Conservation (phyloP, 768 basidiomycete genomes). For the Phaeotremella skinneri region DNA sequence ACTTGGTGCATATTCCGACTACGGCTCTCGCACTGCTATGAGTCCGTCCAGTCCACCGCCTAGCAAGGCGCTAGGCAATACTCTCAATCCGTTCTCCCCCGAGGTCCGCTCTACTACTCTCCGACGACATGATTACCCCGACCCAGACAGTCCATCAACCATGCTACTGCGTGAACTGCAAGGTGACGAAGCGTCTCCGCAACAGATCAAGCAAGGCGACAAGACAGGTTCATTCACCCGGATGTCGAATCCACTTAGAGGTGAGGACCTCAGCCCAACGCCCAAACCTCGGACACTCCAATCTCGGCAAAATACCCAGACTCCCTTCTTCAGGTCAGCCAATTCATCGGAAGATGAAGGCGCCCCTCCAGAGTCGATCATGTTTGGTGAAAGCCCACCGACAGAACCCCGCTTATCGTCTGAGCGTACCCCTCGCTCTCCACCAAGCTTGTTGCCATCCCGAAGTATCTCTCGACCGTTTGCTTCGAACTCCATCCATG, state of each 20-base stretch:
- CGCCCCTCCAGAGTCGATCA: slow-evolving; percentile 25
- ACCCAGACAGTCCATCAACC: slow-evolving; percentile 42
- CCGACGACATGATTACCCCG: slow-evolving; percentile 6
- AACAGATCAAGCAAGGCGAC: neutral
- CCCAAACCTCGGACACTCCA: neutral
- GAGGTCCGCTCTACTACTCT: slow-evolving; percentile 25
- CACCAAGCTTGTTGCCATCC: neutral
- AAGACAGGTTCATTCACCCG: neutral
- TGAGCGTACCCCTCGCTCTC: slow-evolving; percentile 10
- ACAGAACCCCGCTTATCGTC: slow-evolving; percentile 2
- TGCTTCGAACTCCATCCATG: neutral
- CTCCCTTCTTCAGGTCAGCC: neutral
- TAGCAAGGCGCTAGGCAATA: slow-evolving; percentile 23
- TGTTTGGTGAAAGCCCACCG: slow-evolving; percentile 23
- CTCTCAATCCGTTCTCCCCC: slow-evolving; percentile 38
- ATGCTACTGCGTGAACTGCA: slow-evolving; percentile 41
- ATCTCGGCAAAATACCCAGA: neutral
- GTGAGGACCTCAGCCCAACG: neutral
- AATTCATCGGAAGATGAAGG: slow-evolving; percentile 27
- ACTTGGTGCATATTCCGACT: too few relatives aligned
- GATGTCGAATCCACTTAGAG: neutral
- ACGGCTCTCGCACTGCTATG: too few relatives aligned
- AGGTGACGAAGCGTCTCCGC: slow-evolving; percentile 14
- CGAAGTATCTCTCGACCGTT: neutral
- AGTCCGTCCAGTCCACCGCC: slow-evolving; percentile 14